Evolutionary conservation across 2,329 filamentous ascomycete genomes (phyloP).

Genomic region (Microdochium nivale): DNA sequence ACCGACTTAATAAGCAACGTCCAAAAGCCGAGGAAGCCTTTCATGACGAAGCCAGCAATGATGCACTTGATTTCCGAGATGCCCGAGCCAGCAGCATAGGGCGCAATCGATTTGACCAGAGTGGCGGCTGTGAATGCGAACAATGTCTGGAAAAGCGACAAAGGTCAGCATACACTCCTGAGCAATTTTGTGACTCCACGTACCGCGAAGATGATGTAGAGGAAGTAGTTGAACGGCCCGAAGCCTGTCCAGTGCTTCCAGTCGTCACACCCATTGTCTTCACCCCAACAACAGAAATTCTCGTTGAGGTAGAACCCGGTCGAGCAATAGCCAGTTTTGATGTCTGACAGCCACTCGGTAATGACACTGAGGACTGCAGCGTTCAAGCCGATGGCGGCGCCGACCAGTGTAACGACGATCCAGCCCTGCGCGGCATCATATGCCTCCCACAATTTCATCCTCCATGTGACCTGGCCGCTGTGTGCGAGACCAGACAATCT

Average conservation of each 20-base stretch:
- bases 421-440: conserved; percentile 97
- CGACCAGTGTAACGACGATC: conserved; percentile 93
- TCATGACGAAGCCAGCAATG: conserved; percentile 98
- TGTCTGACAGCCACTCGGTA: conserved; percentile 92
- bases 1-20: conserved; percentile 93
- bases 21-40: conserved; percentile 87
- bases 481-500: conserved; percentile 66
- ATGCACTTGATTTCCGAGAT: conserved; percentile 99
- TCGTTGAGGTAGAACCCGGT: conserved; percentile 97
- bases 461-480: conserved; percentile 64
- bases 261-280: conserved; percentile 77
- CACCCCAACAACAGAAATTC: conserved; percentile 96
- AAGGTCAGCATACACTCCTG: not conserved
- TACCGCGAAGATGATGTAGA: conserved; percentile 83
- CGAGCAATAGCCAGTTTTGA: conserved; percentile 92
- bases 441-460: conserved; percentile 70
- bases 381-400: conserved; percentile 86
- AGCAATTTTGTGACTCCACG: conserved; percentile 11
- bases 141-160: conserved; percentile 39
- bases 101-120: conserved; percentile 84
- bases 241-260: conserved; percentile 87
- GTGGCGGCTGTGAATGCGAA: conserved; percentile 78
- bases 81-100: conserved; percentile 91
- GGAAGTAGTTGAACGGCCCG: conserved; percentile 68
- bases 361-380: conserved; percentile 90